Evolutionary conservation across 179 eudicot species (phyloP).

Genomic region (Patellifolia procumbens): DNA sequence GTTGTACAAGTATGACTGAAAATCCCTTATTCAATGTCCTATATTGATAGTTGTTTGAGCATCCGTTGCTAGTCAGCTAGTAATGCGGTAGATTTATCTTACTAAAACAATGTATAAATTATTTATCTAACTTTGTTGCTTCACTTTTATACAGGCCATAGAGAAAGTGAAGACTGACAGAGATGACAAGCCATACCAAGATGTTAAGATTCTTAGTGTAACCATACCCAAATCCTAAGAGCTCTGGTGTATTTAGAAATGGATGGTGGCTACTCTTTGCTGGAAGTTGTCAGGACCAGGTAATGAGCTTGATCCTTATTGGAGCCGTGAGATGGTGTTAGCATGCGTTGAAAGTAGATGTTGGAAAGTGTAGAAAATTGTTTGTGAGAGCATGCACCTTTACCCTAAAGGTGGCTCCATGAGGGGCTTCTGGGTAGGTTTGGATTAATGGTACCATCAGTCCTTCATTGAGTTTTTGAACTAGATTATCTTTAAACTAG

Average conservation of each 20-base stretch:
- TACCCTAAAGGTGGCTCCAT: background rate
- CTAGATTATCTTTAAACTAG: no score
- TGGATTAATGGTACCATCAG: background rate
- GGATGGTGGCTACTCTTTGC: background rate
- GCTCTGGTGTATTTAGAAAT: background rate
- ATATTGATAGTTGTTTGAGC: background rate
- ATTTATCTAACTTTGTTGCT: background rate
- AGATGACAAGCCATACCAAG: slow-evolving; percentile 88
- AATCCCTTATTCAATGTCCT: background rate
- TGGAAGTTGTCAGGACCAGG: slow-evolving; percentile 21
- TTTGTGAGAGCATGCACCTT: background rate
- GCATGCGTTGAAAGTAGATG: background rate
- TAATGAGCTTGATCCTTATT: slow-evolving; percentile 11
- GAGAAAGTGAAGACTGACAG: slow-evolving; percentile 97
- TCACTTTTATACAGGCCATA: slow-evolving; percentile 53
- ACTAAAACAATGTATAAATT: background rate
- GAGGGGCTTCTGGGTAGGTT: background rate
- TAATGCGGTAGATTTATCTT: background rate
- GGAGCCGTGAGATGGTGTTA: background rate
- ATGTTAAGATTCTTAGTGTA: slow-evolving; percentile 87
- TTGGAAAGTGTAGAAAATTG: background rate
- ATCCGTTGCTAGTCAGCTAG: background rate
- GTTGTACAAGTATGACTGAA: slow-evolving; percentile 80
- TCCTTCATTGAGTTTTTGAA: no score
- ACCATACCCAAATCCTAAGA: slow-evolving; percentile 79